Evolutionary conservation across 2,329 filamentous ascomycete genomes (phyloP).

Genomic region (Botryotinia convoluta): DNA sequence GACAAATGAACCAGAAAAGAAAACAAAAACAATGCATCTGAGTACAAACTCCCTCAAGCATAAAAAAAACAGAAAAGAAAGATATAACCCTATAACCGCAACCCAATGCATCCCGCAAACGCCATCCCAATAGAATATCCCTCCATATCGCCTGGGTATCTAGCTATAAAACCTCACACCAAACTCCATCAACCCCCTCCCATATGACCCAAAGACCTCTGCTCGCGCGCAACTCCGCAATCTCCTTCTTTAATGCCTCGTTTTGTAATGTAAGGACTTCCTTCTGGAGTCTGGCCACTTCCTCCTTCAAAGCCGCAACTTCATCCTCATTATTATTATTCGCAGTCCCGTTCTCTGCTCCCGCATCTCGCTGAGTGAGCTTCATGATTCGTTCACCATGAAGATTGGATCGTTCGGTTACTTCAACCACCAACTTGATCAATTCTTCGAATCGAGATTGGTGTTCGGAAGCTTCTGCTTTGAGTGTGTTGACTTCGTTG

Average conservation of each 20-base stretch:
- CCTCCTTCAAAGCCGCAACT: neutral
- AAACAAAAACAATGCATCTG: neutral
- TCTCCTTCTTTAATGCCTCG: neutral
- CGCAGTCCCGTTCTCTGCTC: fast-evolving
- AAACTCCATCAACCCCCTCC: no score
- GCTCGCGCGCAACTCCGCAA: neutral
- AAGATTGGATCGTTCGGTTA: fast-evolving
- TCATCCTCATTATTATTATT: neutral
- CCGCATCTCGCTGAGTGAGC: neutral
- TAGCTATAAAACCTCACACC: neutral
- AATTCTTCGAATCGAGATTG: neutral
- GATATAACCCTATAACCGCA: neutral
- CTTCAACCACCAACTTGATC: neutral
- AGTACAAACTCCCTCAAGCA: neutral
- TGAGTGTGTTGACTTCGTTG: neutral
- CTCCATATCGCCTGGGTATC: neutral
- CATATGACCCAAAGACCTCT: fast-evolving
- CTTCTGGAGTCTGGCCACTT: neutral
- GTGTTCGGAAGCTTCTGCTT: neutral
- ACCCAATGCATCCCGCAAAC: neutral
- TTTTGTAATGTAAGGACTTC: neutral
- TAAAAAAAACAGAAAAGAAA: neutral
- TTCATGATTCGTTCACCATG: neutral
- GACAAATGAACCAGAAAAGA: neutral
- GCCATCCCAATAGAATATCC: neutral